These are phyloP conservation scores for Dunaliella sp. DNA, from an alignment of 139 green algal species.

Conservation along the genomic window DNA sequence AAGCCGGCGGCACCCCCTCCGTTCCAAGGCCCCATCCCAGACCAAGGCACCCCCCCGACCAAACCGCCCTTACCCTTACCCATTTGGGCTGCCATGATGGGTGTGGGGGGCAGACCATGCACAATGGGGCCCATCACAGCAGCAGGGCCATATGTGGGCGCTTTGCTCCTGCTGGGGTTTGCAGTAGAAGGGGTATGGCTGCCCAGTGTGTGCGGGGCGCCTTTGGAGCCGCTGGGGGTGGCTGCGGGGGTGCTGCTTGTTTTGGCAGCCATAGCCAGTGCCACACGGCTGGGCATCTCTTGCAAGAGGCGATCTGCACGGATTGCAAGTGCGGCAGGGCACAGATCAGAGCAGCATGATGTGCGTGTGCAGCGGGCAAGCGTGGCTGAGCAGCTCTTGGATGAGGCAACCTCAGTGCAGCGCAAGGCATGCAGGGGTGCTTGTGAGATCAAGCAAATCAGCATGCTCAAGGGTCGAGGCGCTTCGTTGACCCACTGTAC, in stretches of 20 bases:
- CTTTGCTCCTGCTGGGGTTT: neutral
- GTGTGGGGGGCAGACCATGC: neutral
- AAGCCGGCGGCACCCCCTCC: neutral
- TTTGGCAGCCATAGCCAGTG: neutral
- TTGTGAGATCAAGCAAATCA: no score
- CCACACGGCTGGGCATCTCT: neutral
- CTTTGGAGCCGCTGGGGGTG: neutral
- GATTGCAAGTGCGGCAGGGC: no score
- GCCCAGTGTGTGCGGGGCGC: no score
- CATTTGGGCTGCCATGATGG: neutral
- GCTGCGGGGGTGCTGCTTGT: neutral
- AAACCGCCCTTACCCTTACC: neutral
- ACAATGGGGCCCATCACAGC: neutral
- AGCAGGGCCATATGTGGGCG: neutral
- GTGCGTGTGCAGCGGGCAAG: no score
- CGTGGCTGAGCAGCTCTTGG: no score
- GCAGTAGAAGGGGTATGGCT: no score
- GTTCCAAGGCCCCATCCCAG: neutral
- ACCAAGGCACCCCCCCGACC: no score
- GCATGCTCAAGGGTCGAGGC: no score
- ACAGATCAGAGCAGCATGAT: no score
- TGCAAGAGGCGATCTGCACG: neutral
- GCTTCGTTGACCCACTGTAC: no score
- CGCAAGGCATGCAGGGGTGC: no score
- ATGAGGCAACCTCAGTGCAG: no score